These are phyloP conservation scores for Paramecium sexaurelia DNA, from an alignment of 73 alveolate genomes.

Conservation along the genomic window DNA sequence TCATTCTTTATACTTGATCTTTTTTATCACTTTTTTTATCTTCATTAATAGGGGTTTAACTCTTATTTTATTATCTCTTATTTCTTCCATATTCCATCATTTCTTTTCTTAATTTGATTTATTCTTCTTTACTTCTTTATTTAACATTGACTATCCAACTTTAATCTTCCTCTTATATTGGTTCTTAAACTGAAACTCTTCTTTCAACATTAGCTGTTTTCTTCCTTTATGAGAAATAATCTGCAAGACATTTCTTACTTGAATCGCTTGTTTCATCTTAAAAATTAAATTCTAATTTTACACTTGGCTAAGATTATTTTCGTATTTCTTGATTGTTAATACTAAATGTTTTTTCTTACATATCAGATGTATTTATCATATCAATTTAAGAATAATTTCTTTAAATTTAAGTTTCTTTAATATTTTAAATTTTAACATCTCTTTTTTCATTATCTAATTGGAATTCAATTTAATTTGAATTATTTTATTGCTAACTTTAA, in stretches of 20 bases:
- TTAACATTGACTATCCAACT: conserved; percentile 46
- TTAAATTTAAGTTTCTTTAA: not conserved
- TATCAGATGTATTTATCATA: not conserved
- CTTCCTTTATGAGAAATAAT: conserved; percentile 4
- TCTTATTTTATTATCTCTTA: not conserved
- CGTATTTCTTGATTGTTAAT: not conserved
- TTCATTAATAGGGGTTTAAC: not conserved
- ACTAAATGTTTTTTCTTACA: not conserved
- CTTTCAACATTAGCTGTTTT: not conserved
- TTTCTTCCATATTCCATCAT: conserved; percentile 58
- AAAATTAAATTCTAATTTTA: conserved; percentile 19
- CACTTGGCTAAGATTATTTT: conserved; percentile 7
- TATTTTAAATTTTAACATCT: not conserved
- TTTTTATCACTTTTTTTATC: not conserved
- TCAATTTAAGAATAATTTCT: not conserved
- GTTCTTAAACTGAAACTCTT: not conserved
- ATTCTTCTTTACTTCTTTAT: conserved; percentile 46
- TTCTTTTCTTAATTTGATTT: conserved; percentile 58
- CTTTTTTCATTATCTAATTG: not conserved
- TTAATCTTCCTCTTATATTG: not conserved
- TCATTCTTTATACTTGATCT: not conserved
- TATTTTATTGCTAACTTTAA: not conserved
- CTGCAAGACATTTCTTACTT: not conserved
- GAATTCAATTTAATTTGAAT: not conserved
- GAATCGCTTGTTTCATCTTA: not conserved